Evolutionary conservation across 306 rosid species (phyloP), one percentile per base, ranked within the genome.

Genomic region (Quercus mongolica): DNA sequence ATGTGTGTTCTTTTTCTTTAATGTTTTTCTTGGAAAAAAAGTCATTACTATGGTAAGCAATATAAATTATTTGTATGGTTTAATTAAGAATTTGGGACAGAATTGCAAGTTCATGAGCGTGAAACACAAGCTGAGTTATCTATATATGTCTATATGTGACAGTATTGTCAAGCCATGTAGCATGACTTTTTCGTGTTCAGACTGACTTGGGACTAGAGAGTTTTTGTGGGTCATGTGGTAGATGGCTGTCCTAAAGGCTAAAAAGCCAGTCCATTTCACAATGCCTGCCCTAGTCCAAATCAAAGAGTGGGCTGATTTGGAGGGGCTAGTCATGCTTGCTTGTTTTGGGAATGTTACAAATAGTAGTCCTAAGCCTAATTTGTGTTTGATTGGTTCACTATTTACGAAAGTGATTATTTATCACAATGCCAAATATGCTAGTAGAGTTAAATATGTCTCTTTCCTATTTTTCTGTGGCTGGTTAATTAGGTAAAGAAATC

Each of bases 61-160:
- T 41, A 12, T 49, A 49, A 4, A 49, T 12, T 0, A 49, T 49
- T 49, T 49, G 17, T 49, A 12, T 49, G 54, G 54, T 6, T 26
- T 14, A 23, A 62, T 31, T 58, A n/a, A 62, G 69, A 62, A 62
- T 62, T 62, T 62, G 79, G 46, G 76, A 57, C 65, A 74, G 38
- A 28, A 30, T 14, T 6, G 2, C 7, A 0, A 28, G 15, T 13
- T 38, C 3, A 5, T 56, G 51, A 33, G 68, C 20, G 23, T 73
- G 74, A 26, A 35, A 79, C 56, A 73, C 74, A 73, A 56, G 79
- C 55, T 65, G 69, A 46, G 69, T 74, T 11, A 17, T 55, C 26
- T 41, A 8, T 56, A 65, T 65, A 70, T 56, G 83, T 56, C 70
- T 67, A 13, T 9, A 13, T 65, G 46, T 41, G 46, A 41, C 46